Evolutionary conservation across 1,284 basidiomycete species (phyloP), one percentile per base, ranked within the genome.

Genomic region (Puccinia novopanici): DNA sequence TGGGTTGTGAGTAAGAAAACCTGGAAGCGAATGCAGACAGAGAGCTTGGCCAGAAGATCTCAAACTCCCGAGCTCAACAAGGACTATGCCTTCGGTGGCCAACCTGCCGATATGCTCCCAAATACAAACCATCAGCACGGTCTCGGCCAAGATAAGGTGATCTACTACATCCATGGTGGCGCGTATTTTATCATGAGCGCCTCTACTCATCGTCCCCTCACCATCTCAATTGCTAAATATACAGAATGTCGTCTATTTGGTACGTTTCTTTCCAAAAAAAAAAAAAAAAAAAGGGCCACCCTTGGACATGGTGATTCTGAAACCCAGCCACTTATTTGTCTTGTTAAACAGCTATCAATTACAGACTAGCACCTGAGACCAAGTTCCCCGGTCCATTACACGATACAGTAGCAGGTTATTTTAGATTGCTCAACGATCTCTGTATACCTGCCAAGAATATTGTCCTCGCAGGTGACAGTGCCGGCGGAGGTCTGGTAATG

Each of bases 121-220:
- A 27, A 34, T n/a, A 27, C 57, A 30, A 54, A 45, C 55, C 50
- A 73, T 73, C 40, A 57, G 34, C 71, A 73, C 71, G 59, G 74
- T 65, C 57, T 75, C 59, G 74, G 59, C 22, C 48, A 27, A 8
- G 59, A 75, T 63, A 75, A 92, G 72, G 92, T 98, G 48, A 91
- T 98, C 45, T 89, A 98, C 50, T 99, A 95, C 85, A 89, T 98
- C 24, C 97, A 99, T 84, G 97, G 96, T 76, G 96, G 93, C 70
- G 95, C 95, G 72, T 98, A 98, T 86, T 98, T 94, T 85, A 89
- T 93, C 81, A 95, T 94, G 83, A 95, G 92, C 83, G 93, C 96
- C 22, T 93, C 95, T n/a, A 94, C 93, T 0, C 95, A 98, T 86
- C 90, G 96, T 61, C 88, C 94, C 61, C 89, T 99, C 81, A 96